Evolutionary conservation across 1,139 yeast species (phyloP).

Genomic region (Candida smagusa): DNA sequence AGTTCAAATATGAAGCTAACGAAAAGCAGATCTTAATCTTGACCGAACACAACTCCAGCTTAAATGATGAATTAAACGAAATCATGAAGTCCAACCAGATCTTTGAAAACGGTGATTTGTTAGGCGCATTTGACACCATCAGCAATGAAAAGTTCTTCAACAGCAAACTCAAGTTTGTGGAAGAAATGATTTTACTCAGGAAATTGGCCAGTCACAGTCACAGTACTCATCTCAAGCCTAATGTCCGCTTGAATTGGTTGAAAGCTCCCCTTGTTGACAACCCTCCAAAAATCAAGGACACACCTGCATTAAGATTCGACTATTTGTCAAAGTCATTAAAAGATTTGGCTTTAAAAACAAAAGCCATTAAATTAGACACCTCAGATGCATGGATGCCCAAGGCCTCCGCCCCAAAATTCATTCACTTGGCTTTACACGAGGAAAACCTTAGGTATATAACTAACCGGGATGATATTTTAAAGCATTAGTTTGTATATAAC

Average conservation of each 20-base stretch:
- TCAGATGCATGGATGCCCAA: conserved; percentile 20
- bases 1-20: conserved; percentile 18
- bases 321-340: conserved; percentile 4
- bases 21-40: conserved; percentile 12
- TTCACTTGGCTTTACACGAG: conserved; percentile 12
- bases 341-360: conserved; percentile 8
- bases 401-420: conserved; percentile 18
- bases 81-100: conserved; percentile 15
- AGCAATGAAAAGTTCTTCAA: conserved; percentile 33
- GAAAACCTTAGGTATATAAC: conserved; percentile 7
- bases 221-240: not conserved
- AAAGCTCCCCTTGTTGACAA: conserved; percentile 8
- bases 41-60: conserved; percentile 15
- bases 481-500: not conserved
- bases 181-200: conserved; percentile 36
- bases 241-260: conserved; percentile 17
- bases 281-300: not conserved
- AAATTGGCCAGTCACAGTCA: conserved; percentile 15
- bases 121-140: conserved; percentile 21
- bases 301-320: conserved; percentile 4
- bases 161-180: conserved; percentile 29
- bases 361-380: conserved; percentile 11
- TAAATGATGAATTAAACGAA: conserved; percentile 18
- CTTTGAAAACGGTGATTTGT: conserved; percentile 14
- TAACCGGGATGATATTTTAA: conserved; percentile 4